Conservation (phyloP, 371 early-diverging fungal genomes). For the Mucor ambiguus region DNA sequence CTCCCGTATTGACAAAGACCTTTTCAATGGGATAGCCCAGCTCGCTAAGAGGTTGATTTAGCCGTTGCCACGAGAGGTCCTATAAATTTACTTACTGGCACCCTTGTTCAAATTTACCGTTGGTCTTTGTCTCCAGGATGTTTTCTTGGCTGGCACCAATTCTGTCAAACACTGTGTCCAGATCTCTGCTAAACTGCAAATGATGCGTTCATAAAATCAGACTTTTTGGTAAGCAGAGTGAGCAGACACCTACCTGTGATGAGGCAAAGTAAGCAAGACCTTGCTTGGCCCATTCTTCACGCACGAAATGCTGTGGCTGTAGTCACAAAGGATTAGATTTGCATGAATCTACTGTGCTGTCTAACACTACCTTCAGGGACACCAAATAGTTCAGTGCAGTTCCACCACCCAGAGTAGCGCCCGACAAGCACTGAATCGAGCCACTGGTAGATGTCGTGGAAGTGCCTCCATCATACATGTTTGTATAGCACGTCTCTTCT, state of each 20-base stretch:
- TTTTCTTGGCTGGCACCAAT: conserved; percentile 57
- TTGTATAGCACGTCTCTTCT: conserved; percentile 44
- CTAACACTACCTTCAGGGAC: conserved; percentile 53
- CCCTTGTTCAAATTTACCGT: conserved; percentile 61
- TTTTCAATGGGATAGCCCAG: conserved; percentile 63
- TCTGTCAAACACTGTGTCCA: conserved; percentile 59
- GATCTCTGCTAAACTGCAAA: conserved; percentile 24
- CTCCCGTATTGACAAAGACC: conserved; percentile 71
- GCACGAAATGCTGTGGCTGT: conserved; percentile 61
- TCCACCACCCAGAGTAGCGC: conserved; percentile 62
- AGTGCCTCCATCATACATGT: conserved; percentile 50
- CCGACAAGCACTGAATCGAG: conserved; percentile 47
- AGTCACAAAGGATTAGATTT: background rate
- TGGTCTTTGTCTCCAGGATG: conserved; percentile 60
- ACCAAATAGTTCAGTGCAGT: conserved; percentile 65
- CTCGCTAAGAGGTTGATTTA: too few relatives aligned
- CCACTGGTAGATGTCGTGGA: conserved; percentile 40
- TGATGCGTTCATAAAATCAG: background rate
- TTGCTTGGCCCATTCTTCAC: conserved; percentile 75
- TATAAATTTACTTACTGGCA: conserved; percentile 19
- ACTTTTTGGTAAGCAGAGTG: conserved; percentile 5
- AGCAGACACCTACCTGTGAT: conserved; percentile 28
- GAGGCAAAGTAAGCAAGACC: conserved; percentile 63
- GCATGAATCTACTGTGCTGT: background rate
- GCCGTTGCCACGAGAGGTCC: too few relatives aligned